These are phyloP conservation scores for Cucurbita maxima DNA, from an alignment of 306 rosid species.

Conservation along the genomic window DNA sequence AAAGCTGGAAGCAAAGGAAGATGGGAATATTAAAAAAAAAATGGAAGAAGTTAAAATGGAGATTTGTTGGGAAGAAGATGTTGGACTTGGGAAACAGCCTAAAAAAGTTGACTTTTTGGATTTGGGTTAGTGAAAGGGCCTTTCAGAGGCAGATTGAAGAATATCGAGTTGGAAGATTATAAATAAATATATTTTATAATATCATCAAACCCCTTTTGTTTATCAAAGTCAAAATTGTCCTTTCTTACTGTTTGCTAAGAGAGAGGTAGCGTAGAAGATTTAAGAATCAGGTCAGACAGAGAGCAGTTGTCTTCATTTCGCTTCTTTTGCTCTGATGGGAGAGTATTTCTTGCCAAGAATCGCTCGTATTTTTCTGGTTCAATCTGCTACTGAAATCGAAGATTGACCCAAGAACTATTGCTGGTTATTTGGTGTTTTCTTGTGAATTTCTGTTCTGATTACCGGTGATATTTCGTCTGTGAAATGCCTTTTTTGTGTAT, in stretches of 20 bases:
- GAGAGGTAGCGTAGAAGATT: slow-evolving; percentile 6
- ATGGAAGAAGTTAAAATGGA: slow-evolving; percentile 6
- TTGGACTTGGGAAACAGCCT: neutral
- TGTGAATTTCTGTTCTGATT: neutral
- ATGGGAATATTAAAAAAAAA: neutral
- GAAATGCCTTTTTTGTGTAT: neutral
- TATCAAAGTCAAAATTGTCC: slow-evolving; percentile 6
- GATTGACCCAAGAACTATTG: neutral
- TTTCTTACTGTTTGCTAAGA: neutral
- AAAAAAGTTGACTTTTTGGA: neutral
- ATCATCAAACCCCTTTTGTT: neutral
- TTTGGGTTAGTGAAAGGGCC: neutral
- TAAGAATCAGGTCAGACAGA: neutral
- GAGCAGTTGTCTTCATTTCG: neutral
- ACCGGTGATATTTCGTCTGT: neutral
- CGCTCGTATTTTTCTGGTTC: neutral
- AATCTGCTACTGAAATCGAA: neutral
- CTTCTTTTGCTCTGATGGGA: neutral
- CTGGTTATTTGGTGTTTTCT: neutral
- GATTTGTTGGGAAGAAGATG: neutral
- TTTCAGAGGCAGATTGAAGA: neutral
- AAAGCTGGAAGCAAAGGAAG: neutral
- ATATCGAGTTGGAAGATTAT: neutral
- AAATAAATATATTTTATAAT: neutral
- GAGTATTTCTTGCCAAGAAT: neutral